Percentiles rank a stretch among this genome's conserved stretches.
phyloP scores from a whole-genome alignment of 495 filamentous ascomycete species.

The Aspergillus cristatus region DNA sequence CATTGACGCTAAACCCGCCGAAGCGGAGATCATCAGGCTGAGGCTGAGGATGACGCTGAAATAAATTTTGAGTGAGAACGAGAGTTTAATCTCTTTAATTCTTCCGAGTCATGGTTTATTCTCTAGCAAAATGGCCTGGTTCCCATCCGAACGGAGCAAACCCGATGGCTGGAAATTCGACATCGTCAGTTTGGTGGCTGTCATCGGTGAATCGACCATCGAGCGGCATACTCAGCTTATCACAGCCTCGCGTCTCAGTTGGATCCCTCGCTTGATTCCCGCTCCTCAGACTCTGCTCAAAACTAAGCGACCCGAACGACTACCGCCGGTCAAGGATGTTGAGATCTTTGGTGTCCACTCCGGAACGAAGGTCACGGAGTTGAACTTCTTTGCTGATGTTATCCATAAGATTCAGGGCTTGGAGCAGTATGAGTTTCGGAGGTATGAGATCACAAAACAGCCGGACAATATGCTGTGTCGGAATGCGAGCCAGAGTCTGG shows the following conservation, averaged over 20 bases:
- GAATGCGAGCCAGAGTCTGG: not conserved
- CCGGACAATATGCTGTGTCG: not conserved
- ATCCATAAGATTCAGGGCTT: slow-evolving; percentile 45
- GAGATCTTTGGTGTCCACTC: slow-evolving; percentile 46
- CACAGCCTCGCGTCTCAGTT: slow-evolving; percentile 43
- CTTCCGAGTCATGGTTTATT: too few species aligned
- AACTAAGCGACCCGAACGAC: slow-evolving; percentile 43
- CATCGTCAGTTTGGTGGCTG: slow-evolving; percentile 50
- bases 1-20: too few species aligned
- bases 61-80: too few species aligned
- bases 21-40: too few species aligned
- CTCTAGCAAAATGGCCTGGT: slow-evolving; percentile 6
- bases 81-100: too few species aligned
- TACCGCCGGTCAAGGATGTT: slow-evolving; percentile 39
- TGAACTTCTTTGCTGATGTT: slow-evolving; percentile 52
- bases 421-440: slow-evolving; percentile 6
- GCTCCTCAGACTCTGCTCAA: slow-evolving; percentile 54
- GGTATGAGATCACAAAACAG: not conserved
- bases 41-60: too few species aligned
- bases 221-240: slow-evolving; percentile 44
- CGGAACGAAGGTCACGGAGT: slow-evolving; percentile 39
- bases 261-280: slow-evolving; percentile 53
- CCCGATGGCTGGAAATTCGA: slow-evolving; percentile 26
- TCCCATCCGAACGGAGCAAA: not conserved
- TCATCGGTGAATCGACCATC: slow-evolving; percentile 50